Conservation (phyloP, 345 rosid species). For the Turritis glabra region DNA sequence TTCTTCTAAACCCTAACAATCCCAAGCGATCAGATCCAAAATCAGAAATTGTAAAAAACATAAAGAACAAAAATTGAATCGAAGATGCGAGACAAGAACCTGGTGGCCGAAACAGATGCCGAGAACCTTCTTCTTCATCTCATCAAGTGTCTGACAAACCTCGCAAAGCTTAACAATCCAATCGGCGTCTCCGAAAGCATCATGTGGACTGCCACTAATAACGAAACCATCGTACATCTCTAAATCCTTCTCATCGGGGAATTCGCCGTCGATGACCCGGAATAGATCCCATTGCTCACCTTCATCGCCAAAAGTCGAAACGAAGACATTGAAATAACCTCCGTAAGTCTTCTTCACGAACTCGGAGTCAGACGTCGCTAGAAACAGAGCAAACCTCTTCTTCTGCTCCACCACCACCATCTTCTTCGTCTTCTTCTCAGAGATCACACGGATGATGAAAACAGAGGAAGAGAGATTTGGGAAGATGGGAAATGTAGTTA, state of each 20-base stretch:
- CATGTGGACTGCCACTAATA: conserved; percentile 77
- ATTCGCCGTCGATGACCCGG: conserved; percentile 77
- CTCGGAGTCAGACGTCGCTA: conserved; percentile 68
- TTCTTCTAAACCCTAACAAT: conserved; percentile 2
- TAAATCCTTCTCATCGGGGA: conserved; percentile 62
- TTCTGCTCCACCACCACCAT: conserved; percentile 28
- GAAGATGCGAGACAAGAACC: conserved; percentile 37
- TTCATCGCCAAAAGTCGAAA: conserved; percentile 62
- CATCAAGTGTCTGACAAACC: conserved; percentile 56
- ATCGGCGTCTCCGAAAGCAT: conserved; percentile 72
- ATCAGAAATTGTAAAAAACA: background rate
- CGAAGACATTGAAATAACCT: conserved; percentile 77
- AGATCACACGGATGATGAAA: background rate
- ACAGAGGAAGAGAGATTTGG: background rate
- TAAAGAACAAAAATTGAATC: background rate
- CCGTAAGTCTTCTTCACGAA: conserved; percentile 71
- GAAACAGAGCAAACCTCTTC: conserved; percentile 62
- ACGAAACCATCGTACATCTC: conserved; percentile 71
- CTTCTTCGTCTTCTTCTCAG: background rate
- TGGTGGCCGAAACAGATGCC: conserved; percentile 97
- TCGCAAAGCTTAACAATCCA: conserved; percentile 81
- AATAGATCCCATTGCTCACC: conserved; percentile 79
- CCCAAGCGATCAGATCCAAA: conserved; percentile 11
- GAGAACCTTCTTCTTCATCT: conserved; percentile 78
- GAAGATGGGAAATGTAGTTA: background rate